Conservation (phyloP, 1,284 basidiomycete species). For the Pseudomicrostroma phylloplanum region DNA sequence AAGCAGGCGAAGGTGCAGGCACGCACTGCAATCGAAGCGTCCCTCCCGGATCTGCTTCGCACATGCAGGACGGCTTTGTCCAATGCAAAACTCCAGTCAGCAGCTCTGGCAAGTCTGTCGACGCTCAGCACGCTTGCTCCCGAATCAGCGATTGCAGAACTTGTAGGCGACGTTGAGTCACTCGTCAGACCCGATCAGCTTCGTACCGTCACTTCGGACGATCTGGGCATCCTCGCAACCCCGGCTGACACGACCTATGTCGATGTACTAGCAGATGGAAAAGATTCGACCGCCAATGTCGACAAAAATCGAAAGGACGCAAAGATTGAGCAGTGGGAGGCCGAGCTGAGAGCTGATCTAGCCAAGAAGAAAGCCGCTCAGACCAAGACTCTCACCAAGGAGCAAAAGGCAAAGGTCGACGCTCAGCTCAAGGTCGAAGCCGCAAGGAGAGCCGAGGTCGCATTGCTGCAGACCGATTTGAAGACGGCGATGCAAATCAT, state of each 20-base stretch:
- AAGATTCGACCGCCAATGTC: slow-evolving; percentile 18
- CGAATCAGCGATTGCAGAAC: slow-evolving; percentile 28
- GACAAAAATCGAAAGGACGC: slow-evolving; percentile 34
- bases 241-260: slow-evolving; percentile 32
- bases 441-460: slow-evolving; percentile 31
- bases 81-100: slow-evolving; percentile 22
- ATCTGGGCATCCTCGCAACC: slow-evolving; percentile 45
- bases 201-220: slow-evolving; percentile 27
- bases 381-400: slow-evolving; percentile 38
- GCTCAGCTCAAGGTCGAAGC: slow-evolving; percentile 40
- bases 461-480: slow-evolving; percentile 23
- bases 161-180: slow-evolving; percentile 28
- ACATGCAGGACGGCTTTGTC: slow-evolving; percentile 23
- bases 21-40: slow-evolving; percentile 29
- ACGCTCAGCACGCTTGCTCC: slow-evolving; percentile 41
- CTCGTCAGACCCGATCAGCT: slow-evolving; percentile 29
- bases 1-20: slow-evolving; percentile 36
- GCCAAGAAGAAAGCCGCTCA: slow-evolving; percentile 46
- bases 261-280: slow-evolving; percentile 36
- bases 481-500: slow-evolving; percentile 29
- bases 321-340: slow-evolving; percentile 47
- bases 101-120: slow-evolving; percentile 35
- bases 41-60: slow-evolving; percentile 26
- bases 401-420: slow-evolving; percentile 41
- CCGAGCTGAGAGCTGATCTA: slow-evolving; percentile 44